phyloP scores from a whole-genome alignment of 441 rosid species.

The Arabidopsis hybrid region DNA sequence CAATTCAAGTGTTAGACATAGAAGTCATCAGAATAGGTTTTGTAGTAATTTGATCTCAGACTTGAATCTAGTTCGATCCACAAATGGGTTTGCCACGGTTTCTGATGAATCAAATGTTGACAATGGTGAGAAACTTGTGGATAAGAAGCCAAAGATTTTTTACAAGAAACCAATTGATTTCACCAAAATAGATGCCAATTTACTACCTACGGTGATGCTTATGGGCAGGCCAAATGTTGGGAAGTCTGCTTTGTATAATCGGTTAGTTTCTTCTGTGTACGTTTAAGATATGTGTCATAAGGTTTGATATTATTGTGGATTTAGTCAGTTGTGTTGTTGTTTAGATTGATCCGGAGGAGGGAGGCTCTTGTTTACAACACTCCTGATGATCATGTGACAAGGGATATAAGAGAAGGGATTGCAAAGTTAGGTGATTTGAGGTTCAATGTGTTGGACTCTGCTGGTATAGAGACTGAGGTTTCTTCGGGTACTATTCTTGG shows the following conservation, averaged over 20 bases:
- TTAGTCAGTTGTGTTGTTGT: conserved; percentile 18
- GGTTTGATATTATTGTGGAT: neutral
- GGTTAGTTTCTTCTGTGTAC: conserved; percentile 49
- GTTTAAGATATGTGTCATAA: neutral
- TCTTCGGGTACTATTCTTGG: conserved; percentile 85
- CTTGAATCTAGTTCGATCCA: conserved; percentile 29
- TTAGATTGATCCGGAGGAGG: conserved; percentile 83
- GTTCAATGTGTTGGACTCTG: conserved; percentile 89
- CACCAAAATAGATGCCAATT: conserved; percentile 61
- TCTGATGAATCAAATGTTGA: conserved; percentile 17
- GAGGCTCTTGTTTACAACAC: conserved; percentile 95
- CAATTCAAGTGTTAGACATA: conserved; percentile 8
- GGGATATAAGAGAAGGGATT: conserved; percentile 92
- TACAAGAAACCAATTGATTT: conserved; percentile 65
- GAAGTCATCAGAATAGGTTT: conserved; percentile 27
- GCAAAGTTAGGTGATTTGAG: conserved; percentile 88
- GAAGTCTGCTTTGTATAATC: conserved; percentile 90
- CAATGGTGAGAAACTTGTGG: too few species aligned
- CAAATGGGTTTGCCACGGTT: conserved; percentile 46
- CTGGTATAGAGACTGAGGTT: conserved; percentile 94
- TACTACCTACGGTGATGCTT: conserved; percentile 84
- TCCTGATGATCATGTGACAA: conserved; percentile 91
- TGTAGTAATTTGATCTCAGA: conserved; percentile 26
- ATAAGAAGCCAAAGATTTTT: conserved; percentile 41
- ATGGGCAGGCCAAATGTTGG: conserved; percentile 96